phyloP scores from a whole-genome alignment of 176 grass and related monocot genomes.

The Paspalum vaginatum region DNA sequence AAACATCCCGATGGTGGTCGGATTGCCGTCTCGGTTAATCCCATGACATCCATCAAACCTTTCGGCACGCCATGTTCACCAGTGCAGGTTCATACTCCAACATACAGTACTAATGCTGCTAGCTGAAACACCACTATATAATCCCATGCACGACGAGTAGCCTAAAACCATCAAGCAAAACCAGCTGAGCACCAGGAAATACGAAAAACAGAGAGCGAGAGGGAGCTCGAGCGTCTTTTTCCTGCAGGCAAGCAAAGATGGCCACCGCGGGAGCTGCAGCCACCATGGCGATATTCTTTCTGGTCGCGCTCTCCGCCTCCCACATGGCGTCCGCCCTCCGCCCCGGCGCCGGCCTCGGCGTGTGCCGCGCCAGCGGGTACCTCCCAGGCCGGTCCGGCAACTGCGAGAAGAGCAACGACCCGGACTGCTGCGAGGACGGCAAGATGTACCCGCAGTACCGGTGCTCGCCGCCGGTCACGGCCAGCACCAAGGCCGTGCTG shows the following conservation, averaged over 20 bases:
- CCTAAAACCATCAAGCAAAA: not conserved
- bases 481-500: constrained; percentile 41
- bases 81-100: not conserved
- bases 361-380: constrained; percentile 52
- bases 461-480: constrained; percentile 58
- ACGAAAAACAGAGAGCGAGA: not conserved
- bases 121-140: not conserved
- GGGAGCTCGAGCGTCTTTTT: not conserved
- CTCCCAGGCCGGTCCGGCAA: constrained; percentile 43
- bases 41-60: not conserved
- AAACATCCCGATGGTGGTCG: not conserved
- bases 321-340: constrained; percentile 31
- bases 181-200: not conserved
- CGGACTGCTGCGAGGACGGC: constrained; percentile 56
- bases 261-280: not conserved
- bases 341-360: not conserved
- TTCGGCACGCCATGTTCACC: not conserved
- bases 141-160: not conserved
- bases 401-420: constrained; percentile 49
- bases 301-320: constrained; percentile 41
- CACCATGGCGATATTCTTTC: constrained; percentile 2
- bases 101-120: too few relatives aligned
- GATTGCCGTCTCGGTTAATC: not conserved
- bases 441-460: constrained; percentile 57
- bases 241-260: not conserved